phyloP scores from a whole-genome alignment of 1,139 yeast species.

The Protomyces arabidopsidicola region DNA sequence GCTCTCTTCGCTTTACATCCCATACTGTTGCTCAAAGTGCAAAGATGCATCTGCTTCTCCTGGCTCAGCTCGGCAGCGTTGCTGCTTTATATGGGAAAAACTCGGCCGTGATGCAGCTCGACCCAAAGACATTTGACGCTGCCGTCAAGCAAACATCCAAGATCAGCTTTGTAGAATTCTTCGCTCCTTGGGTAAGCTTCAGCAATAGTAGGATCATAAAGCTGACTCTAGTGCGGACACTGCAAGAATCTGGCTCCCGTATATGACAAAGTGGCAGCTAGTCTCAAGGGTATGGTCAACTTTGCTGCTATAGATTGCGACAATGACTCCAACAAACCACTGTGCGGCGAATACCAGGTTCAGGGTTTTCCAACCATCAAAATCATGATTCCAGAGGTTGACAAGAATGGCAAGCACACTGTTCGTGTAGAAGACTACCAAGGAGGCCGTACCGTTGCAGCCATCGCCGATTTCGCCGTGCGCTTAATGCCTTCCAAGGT shows the following conservation, averaged over 20 bases:
- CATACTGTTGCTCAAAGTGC: too few relatives aligned
- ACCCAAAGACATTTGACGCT: constrained; percentile 69
- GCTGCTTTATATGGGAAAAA: neutral
- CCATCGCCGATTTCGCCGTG: constrained; percentile 1
- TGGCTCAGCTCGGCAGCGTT: neutral
- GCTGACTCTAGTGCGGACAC: constrained; percentile 63
- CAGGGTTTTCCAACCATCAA: constrained; percentile 89
- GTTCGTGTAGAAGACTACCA: constrained; percentile 20
- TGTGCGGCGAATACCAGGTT: constrained; percentile 40
- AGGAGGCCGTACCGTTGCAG: constrained; percentile 25
- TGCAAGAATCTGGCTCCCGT: constrained; percentile 91
- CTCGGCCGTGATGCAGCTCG: neutral
- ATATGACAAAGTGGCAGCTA: constrained; percentile 45
- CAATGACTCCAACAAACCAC: constrained; percentile 15
- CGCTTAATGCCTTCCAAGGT: constrained; percentile 17
- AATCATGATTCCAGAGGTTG: constrained; percentile 42
- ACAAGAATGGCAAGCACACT: constrained; percentile 1
- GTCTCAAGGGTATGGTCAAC: constrained; percentile 35
- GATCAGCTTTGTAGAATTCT: constrained; percentile 87
- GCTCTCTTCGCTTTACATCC: too few relatives aligned
- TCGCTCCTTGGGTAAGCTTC: constrained; percentile 72
- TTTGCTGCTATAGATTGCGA: constrained; percentile 41
- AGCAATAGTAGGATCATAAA: too few relatives aligned
- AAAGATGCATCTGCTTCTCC: neutral
- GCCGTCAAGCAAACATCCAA: constrained; percentile 61